These are phyloP conservation scores for Verticillium nonalfalfae DNA, from an alignment of 2,329 filamentous ascomycete genomes.

Conservation along the genomic window DNA sequence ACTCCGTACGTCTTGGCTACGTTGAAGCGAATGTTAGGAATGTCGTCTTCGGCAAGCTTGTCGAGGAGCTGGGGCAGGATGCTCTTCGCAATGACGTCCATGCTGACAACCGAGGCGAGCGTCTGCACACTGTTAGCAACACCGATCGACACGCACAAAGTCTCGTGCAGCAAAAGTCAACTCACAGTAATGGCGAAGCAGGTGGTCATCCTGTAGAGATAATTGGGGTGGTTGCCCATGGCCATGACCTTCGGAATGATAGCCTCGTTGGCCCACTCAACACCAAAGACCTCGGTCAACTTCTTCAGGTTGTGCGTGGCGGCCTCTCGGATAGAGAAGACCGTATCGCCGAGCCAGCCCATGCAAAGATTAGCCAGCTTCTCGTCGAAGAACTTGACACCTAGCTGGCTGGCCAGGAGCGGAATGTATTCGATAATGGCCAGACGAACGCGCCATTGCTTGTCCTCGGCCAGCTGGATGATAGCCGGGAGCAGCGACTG, in stretches of 20 bases:
- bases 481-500: constrained; percentile 96
- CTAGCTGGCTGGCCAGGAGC: constrained; percentile 87
- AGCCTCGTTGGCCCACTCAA: constrained; percentile 93
- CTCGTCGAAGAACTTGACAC: constrained; percentile 97
- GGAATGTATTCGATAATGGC: constrained; percentile 99
- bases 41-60: constrained; percentile 87
- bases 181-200: constrained; percentile 97
- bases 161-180: constrained; percentile 14
- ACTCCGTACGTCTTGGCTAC: constrained; percentile 96
- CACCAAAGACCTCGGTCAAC: constrained; percentile 95
- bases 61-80: constrained; percentile 88
- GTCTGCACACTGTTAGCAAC: constrained; percentile 54
- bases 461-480: constrained; percentile 95
- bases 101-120: constrained; percentile 83
- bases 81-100: constrained; percentile 87
- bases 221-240: constrained; percentile 98
- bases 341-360: constrained; percentile 96
- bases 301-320: constrained; percentile 98
- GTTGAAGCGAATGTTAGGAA: constrained; percentile 99
- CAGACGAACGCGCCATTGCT: constrained; percentile 96
- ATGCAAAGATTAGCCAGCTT: constrained; percentile 94
- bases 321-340: constrained; percentile 97
- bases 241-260: constrained; percentile 98
- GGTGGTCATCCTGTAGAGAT: constrained; percentile 99
- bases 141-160: background rate